A percentile compares a stretch with the other conserved stretches of the same genome.
These are phyloP conservation scores for Macroventuria anomochaeta DNA, from an alignment of 2,329 filamentous ascomycete genomes.

Conservation along the genomic window DNA sequence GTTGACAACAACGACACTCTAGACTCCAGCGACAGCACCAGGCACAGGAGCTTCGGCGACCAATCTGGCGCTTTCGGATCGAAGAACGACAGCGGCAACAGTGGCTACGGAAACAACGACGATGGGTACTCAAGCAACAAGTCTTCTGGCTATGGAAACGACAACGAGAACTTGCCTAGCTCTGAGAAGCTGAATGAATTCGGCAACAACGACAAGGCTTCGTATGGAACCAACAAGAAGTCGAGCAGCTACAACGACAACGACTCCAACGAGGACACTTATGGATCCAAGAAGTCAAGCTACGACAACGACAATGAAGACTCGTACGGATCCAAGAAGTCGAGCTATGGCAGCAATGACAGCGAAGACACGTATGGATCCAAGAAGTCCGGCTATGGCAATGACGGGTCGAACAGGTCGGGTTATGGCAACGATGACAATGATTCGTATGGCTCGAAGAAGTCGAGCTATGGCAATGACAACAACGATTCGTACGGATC, in stretches of 20 bases:
- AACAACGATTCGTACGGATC: constrained; percentile 2
- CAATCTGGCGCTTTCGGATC: constrained; percentile 14
- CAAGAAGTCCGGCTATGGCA: constrained; percentile 10
- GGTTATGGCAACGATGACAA: not conserved
- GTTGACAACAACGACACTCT: constrained; percentile 10
- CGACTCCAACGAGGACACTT: constrained; percentile 6
- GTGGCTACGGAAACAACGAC: not conserved
- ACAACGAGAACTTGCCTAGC: not conserved
- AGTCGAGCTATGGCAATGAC: not conserved
- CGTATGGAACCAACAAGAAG: not conserved
- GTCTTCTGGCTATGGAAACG: not conserved
- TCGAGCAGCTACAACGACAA: constrained; percentile 1
- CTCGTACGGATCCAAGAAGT: constrained; percentile 5
- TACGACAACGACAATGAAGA: not conserved
- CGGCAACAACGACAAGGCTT: not conserved
- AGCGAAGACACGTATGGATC: not conserved
- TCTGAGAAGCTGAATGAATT: constrained; percentile 1
- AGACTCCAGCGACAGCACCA: constrained; percentile 10
- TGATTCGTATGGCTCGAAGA: not conserved
- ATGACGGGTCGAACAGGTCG: not conserved
- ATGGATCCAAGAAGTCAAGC: not conserved
- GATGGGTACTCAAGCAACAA: not conserved
- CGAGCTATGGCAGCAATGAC: not conserved
- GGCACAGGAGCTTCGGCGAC: constrained; percentile 11
- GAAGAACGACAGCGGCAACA: constrained; percentile 4